These are phyloP conservation scores for Populus deltoides DNA, from an alignment of 345 rosid genomes.

Conservation along the genomic window DNA sequence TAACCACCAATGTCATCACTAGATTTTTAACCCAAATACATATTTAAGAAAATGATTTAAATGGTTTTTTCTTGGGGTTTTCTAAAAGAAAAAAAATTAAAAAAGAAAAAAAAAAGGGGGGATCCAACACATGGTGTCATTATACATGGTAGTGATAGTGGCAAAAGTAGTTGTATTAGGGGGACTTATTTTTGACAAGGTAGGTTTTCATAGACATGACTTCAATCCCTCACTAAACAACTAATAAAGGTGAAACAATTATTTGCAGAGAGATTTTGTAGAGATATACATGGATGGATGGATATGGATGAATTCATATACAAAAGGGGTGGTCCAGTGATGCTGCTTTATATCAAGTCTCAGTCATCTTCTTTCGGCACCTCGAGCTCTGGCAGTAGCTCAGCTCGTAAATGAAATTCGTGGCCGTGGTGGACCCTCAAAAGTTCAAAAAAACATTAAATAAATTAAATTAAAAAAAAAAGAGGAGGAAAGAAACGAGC, in stretches of 20 bases:
- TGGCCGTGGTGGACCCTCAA: background rate
- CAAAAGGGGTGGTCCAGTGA: slow-evolving; percentile 1
- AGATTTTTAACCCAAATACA: too few relatives aligned
- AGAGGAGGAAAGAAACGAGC: background rate
- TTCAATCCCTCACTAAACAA: background rate
- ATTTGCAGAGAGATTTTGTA: background rate
- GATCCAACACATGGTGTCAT: too few relatives aligned
- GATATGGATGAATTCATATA: background rate
- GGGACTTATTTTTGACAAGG: too few relatives aligned
- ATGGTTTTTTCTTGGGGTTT: too few relatives aligned
- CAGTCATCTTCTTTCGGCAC: background rate
- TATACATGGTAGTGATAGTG: too few relatives aligned
- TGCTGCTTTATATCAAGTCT: slow-evolving; percentile 7
- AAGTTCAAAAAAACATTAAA: background rate
- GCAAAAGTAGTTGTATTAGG: too few relatives aligned
- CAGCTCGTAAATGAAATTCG: background rate
- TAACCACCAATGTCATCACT: too few relatives aligned
- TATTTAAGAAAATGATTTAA: too few relatives aligned
- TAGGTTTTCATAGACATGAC: too few relatives aligned
- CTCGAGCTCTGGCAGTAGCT: background rate
- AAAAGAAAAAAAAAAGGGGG: too few relatives aligned
- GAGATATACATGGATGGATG: too few relatives aligned
- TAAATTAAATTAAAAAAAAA: background rate
- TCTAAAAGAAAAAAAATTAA: too few relatives aligned
- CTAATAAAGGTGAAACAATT: background rate